Evolutionary conservation across 1,284 basidiomycete genomes (phyloP).

Genomic region (Erythrobasidium hasegawianum): DNA sequence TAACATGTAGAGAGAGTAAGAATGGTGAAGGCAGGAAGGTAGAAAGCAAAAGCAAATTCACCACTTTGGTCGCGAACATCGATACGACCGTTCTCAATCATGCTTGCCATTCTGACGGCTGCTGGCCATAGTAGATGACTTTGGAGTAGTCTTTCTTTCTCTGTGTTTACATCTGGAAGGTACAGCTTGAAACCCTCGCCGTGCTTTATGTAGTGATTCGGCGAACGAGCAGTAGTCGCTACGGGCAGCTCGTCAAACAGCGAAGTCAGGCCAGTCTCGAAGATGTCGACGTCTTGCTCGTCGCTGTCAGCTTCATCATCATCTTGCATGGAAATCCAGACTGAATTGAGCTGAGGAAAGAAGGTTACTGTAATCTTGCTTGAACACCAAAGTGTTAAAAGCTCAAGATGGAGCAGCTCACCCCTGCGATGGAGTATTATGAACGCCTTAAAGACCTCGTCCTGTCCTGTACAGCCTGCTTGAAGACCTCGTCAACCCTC

Average conservation of each 20-base stretch:
- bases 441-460: conserved; percentile 28
- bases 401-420: conserved; percentile 1
- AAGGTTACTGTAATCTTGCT: background rate
- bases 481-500: conserved; percentile 45
- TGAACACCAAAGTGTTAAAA: conserved; percentile 1
- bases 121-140: conserved; percentile 34
- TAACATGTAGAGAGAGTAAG: background rate
- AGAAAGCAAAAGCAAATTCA: background rate
- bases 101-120: conserved; percentile 2
- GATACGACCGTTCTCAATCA: conserved; percentile 21
- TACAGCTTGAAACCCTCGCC: conserved; percentile 16
- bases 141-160: conserved; percentile 23
- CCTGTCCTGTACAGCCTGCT: conserved; percentile 27
- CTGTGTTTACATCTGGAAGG: background rate
- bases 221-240: background rate
- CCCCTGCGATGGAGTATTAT: conserved; percentile 29
- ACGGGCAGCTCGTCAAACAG: conserved; percentile 24
- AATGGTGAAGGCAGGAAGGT: no score
- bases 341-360: background rate
- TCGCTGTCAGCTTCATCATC: background rate
- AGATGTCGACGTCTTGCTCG: conserved; percentile 4
- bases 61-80: conserved; percentile 13
- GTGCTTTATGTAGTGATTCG: conserved; percentile 11
- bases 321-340: background rate
- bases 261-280: conserved; percentile 13